Percentiles rank a stretch among this genome's conserved stretches.
phyloP scores from a whole-genome alignment of 192 early-diverging fungal species.

The Dimargaris cristalligena region DNA sequence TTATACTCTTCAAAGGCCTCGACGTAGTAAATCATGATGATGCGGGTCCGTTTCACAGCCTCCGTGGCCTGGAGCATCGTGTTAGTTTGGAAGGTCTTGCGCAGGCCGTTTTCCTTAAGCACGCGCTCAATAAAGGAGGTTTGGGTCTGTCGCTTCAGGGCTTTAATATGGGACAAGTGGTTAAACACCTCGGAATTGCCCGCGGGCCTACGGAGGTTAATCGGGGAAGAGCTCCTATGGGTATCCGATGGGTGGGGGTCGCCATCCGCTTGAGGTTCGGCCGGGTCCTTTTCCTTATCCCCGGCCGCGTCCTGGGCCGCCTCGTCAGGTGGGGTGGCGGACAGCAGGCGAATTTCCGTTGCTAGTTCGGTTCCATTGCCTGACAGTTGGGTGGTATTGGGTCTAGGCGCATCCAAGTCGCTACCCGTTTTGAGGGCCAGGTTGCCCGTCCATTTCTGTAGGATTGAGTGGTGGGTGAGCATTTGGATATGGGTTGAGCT shows the following conservation, averaged over 20 bases:
- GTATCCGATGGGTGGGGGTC: neutral
- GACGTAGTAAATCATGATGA: slow-evolving; percentile 50
- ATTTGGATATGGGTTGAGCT: slow-evolving; percentile 52
- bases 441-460: slow-evolving; percentile 71
- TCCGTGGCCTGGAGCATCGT: slow-evolving; percentile 43
- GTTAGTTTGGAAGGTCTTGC: slow-evolving; percentile 54
- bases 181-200: neutral
- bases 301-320: neutral
- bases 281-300: neutral
- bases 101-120: slow-evolving; percentile 63
- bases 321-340: too few species aligned
- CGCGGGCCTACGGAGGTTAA: neutral
- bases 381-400: too few species aligned
- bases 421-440: neutral
- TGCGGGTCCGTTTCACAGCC: slow-evolving; percentile 42
- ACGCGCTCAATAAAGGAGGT: slow-evolving; percentile 71
- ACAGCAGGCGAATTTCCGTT: neutral
- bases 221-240: too few species aligned
- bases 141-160: slow-evolving; percentile 16
- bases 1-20: slow-evolving; percentile 47
- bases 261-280: neutral
- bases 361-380: neutral
- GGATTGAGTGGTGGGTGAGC: slow-evolving; percentile 50
- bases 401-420: neutral
- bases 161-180: slow-evolving; percentile 7